Evolutionary conservation across 768 basidiomycete genomes (phyloP).

Genomic region (Mycena haematopus): DNA sequence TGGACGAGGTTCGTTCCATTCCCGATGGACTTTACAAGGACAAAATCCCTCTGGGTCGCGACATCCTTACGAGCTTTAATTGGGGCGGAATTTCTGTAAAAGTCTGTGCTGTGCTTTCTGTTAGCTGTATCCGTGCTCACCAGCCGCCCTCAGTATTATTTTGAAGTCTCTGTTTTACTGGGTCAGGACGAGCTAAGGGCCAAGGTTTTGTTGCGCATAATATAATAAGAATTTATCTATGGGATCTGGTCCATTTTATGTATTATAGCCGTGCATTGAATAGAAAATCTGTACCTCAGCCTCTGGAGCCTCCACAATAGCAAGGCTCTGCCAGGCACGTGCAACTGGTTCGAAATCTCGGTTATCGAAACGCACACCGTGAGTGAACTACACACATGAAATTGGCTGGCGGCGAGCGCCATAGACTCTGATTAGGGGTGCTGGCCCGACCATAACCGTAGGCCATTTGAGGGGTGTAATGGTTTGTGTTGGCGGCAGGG

Average conservation of each 20-base stretch:
- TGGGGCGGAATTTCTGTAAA: slow-evolving; percentile 53
- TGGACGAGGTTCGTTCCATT: slow-evolving; percentile 36
- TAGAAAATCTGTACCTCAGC: neutral
- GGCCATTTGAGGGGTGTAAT: neutral
- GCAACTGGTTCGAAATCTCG: neutral
- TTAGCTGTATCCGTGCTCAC: neutral
- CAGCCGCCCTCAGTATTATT: slow-evolving; percentile 12
- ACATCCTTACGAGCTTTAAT: slow-evolving; percentile 48
- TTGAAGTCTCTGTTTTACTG: slow-evolving; percentile 19
- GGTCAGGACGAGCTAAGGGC: slow-evolving; percentile 23
- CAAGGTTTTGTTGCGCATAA: neutral
- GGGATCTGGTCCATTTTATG: neutral
- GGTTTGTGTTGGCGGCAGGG: neutral
- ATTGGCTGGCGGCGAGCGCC: neutral
- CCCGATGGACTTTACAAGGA: slow-evolving; percentile 57
- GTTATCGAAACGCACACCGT: neutral
- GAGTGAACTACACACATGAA: neutral
- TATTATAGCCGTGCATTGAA: neutral
- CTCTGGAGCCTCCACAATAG: neutral
- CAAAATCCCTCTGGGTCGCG: slow-evolving; percentile 44
- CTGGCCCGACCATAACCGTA: neutral
- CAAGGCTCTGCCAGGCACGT: neutral
- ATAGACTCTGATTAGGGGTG: neutral
- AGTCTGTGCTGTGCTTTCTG: slow-evolving; percentile 36
- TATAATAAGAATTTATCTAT: neutral